Evolutionary conservation across 257 asterid species (phyloP).

Genomic region (Solanum piurae): DNA sequence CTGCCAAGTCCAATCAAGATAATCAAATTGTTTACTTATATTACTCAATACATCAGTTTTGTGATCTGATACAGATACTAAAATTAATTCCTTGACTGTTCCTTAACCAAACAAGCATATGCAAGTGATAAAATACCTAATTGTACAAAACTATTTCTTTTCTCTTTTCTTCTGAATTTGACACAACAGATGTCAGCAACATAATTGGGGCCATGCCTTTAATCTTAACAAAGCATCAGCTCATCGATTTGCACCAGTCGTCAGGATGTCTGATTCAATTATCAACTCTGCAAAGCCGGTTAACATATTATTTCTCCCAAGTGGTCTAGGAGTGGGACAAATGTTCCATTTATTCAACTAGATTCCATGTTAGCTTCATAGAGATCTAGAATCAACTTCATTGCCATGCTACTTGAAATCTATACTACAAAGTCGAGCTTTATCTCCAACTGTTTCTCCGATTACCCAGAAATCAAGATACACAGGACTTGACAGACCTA

Average conservation of each 20-base stretch:
- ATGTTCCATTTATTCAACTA: conserved; percentile 10
- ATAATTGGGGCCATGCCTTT: neutral
- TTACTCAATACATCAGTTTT: neutral
- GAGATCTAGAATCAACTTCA: conserved; percentile 5
- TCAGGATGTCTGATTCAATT: neutral
- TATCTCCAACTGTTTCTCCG: no score
- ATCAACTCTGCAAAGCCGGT: neutral
- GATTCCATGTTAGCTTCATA: conserved; percentile 10
- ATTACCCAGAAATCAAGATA: neutral
- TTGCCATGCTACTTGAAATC: conserved; percentile 9
- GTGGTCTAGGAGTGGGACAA: conserved; percentile 16
- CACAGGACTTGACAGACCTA: neutral
- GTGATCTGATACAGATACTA: neutral
- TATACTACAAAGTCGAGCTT: neutral
- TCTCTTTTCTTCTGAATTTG: neutral
- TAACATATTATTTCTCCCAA: conserved; percentile 20
- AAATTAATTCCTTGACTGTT: conserved; percentile 1
- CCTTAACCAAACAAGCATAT: conserved; percentile 6
- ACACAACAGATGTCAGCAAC: neutral
- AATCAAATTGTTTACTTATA: neutral
- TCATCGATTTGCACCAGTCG: neutral
- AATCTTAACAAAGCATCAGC: neutral
- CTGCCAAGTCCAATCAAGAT: neutral
- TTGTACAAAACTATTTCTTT: neutral
- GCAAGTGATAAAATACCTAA: neutral